Base-by-base conservation (phyloP, 805 yeast genomes). In the Dipodascus albidus region DNA sequence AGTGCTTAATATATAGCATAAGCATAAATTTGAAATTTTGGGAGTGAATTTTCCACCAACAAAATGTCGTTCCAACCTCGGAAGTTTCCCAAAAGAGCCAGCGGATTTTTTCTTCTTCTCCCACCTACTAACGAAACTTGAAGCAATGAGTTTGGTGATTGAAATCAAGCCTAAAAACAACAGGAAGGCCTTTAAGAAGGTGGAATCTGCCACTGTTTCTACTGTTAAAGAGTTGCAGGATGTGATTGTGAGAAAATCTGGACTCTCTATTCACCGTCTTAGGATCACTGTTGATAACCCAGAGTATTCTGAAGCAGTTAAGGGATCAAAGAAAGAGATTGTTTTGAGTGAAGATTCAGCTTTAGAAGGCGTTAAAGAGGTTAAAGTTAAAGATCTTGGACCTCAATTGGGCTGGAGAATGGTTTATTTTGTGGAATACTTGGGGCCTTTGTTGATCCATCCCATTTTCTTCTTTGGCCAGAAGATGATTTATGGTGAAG, bases 371-470 rank as follows among this genome's bases (percentile, higher is more conserved):
- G 54, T 51, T 14, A 69, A 70, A 21, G 70, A 67, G 22, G 74
- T 89, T 14, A 78, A 71, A 58, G 85, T 85, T 53, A 90, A 91
- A 67, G 99, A 91, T 64, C 73, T 91, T 57, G 99, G 99, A 20
- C 89, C 90, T 0, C 99, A 93, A 70, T 80, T 93, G 55, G 82
- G 83, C 2, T 93, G 97, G 96, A 79, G 85, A 70, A 77, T 88
- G 2, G 98, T 91, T n/a, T 93, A 82, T 64, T 61, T 87, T 52
- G 72, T 87, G 58, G 99, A 93, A 70, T 93, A 93, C 66, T 60
- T 86, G 17, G 98, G 98, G 2, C 99, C 99, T 8, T 72, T 93
- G 54, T 49, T 90, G 44, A 75, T 91, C 62, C 96, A 90, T 67
- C 78, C 87, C 1, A 53, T 87, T 17, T 71, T 85, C 53, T 91